Base-by-base conservation (phyloP, 2,329 filamentous ascomycete genomes). In the Sporothrix mexicana region DNA sequence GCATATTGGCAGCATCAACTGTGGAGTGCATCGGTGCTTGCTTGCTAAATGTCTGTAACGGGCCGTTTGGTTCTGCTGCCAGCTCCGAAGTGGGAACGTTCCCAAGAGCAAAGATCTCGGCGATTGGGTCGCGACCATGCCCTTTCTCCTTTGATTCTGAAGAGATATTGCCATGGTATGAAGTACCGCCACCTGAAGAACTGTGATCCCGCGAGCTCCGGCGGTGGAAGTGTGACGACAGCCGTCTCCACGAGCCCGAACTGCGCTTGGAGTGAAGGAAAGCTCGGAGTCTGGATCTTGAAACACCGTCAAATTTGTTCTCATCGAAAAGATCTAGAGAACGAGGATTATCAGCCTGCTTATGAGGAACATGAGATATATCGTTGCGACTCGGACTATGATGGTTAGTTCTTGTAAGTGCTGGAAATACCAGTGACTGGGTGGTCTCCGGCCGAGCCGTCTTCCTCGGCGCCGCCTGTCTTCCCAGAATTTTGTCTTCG, bases 191-290 rank as follows among this genome's bases (percentile, higher is more conserved):
- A 23, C 9, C 9, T 8, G 36, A 25, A 15, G 41, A 47, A 25
- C 45, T 51, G 20, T 67, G 64, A 3, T 51, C 64, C 23, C 7
- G 64, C 5, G 64, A 67, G 25, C 25, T 30, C 17, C 66, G 25
- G 1, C 30, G 66, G 25, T 15, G 66, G 2, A 68, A 10, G 15
- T 51, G 66, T 9, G 66, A 53, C 4, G 66, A 53, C 66, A 68
- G 47, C 8, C 66, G 66, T n/a, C 66, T 36, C 66, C 66, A 53
- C 3, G 66, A 68, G 6, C 66, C 66, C 3, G 66, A 68, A 25
- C 47, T 53, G 3, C 66, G 45, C 25, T 53, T 55, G 36, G 45
- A 25, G 9, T 23, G 66, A 41, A 68, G 23, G 10, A 53, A 68
- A 13, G 66, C 25, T 5, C 47, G 47, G 4, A 68, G 47, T n/a